phyloP scores from a whole-genome alignment of 2,329 filamentous ascomycete genomes.

The Fusarium armeniacum region DNA sequence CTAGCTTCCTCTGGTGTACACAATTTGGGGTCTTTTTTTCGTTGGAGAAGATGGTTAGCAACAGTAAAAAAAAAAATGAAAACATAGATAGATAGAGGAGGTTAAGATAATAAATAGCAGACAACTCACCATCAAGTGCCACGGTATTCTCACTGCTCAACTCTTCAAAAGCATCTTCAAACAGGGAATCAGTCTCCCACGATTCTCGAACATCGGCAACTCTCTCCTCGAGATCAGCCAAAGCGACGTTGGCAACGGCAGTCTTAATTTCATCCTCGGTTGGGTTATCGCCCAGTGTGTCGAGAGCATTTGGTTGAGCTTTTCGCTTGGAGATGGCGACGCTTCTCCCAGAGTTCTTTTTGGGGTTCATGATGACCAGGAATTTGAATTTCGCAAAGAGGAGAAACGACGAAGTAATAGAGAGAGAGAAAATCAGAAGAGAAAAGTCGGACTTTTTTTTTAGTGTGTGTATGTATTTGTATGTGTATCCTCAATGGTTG shows the following conservation, averaged over 20 bases:
- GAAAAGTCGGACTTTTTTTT: conserved; percentile 5
- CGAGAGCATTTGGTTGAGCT: conserved; percentile 55
- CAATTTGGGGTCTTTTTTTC: conserved; percentile 59
- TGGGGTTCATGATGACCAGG: conserved; percentile 50
- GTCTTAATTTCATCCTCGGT: conserved; percentile 55
- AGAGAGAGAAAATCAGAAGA: not conserved
- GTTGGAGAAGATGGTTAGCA: conserved; percentile 23
- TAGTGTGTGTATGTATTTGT: not conserved
- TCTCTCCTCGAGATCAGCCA: conserved; percentile 65
- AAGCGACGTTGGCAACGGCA: conserved; percentile 55
- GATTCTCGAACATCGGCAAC: conserved; percentile 66
- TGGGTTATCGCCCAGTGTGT: conserved; percentile 53
- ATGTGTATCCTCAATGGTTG: not conserved
- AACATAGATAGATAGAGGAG: no score
- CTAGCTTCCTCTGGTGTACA: conserved; percentile 79
- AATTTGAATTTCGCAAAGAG: not conserved
- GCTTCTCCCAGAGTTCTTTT: conserved; percentile 51
- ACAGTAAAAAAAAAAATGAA: not conserved
- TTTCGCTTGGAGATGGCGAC: conserved; percentile 54
- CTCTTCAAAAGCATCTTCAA: conserved; percentile 73
- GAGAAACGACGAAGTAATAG: not conserved
- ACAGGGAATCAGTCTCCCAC: conserved; percentile 75
- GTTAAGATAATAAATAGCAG: not conserved
- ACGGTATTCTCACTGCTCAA: conserved; percentile 67
- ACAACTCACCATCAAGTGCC: conserved; percentile 60